phyloP scores from a whole-genome alignment of 1,284 basidiomycete species.

The Apiotrichum gracile region DNA sequence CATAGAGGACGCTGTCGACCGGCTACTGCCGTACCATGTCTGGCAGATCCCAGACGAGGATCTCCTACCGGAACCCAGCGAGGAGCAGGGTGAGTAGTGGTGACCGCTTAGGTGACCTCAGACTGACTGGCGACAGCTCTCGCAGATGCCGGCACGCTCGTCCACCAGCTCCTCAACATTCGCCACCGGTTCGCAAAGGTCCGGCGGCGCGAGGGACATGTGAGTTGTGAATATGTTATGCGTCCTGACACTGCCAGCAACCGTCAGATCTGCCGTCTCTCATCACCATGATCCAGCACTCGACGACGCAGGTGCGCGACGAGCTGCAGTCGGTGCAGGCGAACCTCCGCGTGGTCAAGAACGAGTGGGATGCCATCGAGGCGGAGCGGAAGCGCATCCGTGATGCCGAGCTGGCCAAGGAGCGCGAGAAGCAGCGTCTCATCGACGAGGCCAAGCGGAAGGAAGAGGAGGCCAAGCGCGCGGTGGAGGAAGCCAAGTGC shows the following conservation, averaged over 20 bases:
- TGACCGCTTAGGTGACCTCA: too few species aligned
- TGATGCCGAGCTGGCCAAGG: conserved; percentile 6
- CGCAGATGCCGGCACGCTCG: conserved; percentile 9
- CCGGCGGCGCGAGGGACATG: conserved; percentile 28
- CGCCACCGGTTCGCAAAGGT: conserved; percentile 26
- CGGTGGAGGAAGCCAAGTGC: conserved; percentile 7
- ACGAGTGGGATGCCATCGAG: conserved; percentile 18
- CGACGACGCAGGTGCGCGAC: conserved; percentile 22
- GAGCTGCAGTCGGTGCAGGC: conserved; percentile 25
- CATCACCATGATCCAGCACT: conserved; percentile 27
- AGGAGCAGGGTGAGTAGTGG: conserved; percentile 10
- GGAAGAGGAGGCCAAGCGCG: conserved; percentile 14
- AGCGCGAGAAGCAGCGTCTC: background rate
- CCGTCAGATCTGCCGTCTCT: conserved; percentile 29
- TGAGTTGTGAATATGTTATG: conserved; percentile 14
- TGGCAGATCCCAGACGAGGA: conserved; percentile 42
- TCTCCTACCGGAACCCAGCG: conserved; percentile 14
- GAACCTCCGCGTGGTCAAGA: conserved; percentile 11
- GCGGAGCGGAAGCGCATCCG: conserved; percentile 10
- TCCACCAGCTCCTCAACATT: conserved; percentile 19
- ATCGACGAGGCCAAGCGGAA: conserved; percentile 1
- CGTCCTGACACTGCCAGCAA: conserved; percentile 18
- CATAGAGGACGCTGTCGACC: conserved; percentile 32
- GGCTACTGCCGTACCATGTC: conserved; percentile 41
- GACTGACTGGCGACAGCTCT: too few species aligned